Evolutionary conservation across 2,329 filamentous ascomycete species (phyloP), one percentile per base, ranked within the genome.

Genomic region (Cladosporium sp.): DNA sequence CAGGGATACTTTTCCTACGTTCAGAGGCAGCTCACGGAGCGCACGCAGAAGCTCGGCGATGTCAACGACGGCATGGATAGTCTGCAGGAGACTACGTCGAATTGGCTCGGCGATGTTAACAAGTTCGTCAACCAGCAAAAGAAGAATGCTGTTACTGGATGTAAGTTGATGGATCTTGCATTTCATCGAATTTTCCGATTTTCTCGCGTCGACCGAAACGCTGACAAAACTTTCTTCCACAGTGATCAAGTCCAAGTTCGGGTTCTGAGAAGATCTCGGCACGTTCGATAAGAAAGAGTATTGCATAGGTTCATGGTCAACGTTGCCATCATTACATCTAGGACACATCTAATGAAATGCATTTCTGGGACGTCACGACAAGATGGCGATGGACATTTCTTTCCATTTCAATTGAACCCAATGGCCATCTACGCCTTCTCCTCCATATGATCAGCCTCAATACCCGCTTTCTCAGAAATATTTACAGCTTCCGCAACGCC

Each of bases 111-210:
- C 32, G 92, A 96, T 70, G 91, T 96, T 53, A 88, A 84, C 67
- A 97, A 96, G 72, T 97, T 84, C 72, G 87, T 96, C 4, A 82
- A 80, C 58, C 87, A 87, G 75, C 93, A 97, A 78, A 97, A 97
- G 82, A 84, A 86, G 70, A 92, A 90, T 62, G 78, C 94, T 62
- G 78, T 96, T 13, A 75, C 95, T 64, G 90, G 91, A 17, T 58
- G 68, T 69, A 61, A 69, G 67, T 70, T n/a, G n/a, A n/a, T n/a
- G n/a, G n/a, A n/a, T n/a, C n/a, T n/a, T 42, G 50, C 49, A 17
- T 35, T 37, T 7, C 1, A 4, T 50, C 20, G 25, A 9, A 19
- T 17, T 4, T 28, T 12, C 13, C 19, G 15, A 7, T 20, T 19
- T n/a, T n/a, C n/a, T 32, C 10, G 8, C 28, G 28, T 10, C 36